Evolutionary conservation across 139 green algal species (phyloP), one percentile per base, ranked within the genome.

Genomic region (Marvania coccoides): DNA sequence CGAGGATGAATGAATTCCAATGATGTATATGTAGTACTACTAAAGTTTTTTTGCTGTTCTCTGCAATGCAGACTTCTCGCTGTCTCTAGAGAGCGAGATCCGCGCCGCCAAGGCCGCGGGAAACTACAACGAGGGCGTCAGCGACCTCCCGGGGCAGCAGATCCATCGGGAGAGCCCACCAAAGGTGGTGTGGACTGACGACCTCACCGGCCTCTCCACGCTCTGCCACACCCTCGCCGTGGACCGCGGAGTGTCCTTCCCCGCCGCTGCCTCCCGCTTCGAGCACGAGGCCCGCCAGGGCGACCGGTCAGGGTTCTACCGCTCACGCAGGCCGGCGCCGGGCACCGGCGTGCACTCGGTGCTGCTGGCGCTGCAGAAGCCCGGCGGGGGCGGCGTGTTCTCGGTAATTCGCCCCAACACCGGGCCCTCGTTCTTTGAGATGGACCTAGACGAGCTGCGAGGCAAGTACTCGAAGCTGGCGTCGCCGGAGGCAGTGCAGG

Each of bases 361-460:
- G 39, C 68, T 92, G 70, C 75, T 91, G 58, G 69, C 69, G 10
- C 35, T 82, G 45, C 60, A 78, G 61, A 84, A 85, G 61, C 76
- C 69, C 1, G 79, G 78, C 7, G 42, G 55, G 4, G 39, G 46
- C 37, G 75, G 76, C 61, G n/a, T 74, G 6, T 90, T 87, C 65
- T 67, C 40, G 42, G 75, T 92, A 24, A 63, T 63, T 28, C 69
- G 86, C 3, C 87, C 86, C 10, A 88, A 87, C 75, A 92, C 83
- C 19, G 83, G 87, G 31, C 63, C 72, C 8, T 77, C 72, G 15
- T 85, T 73, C 34, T 90, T 92, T 51, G 87, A 96, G 60, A 93
- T 92, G 88, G 82, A 91, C 53, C 72, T 63, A 4, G 77, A 85
- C 14, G 85, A 95, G 47, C 74, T 95, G 68, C 53, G 79, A 14